Percentiles rank a stretch among this genome's conserved stretches.
These are phyloP conservation scores for Termitomyces sp. DNA, from an alignment of 768 basidiomycete species.

Conservation along the genomic window DNA sequence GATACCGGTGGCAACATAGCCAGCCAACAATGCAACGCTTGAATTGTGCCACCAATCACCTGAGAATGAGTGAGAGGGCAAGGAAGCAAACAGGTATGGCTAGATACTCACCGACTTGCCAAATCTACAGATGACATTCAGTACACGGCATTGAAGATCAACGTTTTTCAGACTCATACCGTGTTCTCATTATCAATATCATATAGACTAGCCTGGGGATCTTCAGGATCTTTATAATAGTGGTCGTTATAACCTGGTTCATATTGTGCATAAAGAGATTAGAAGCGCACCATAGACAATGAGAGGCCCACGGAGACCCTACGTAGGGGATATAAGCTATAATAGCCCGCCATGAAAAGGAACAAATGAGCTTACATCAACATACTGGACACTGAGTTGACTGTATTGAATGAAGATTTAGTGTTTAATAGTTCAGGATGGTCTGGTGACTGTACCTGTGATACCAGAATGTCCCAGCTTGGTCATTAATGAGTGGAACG, in stretches of 20 bases:
- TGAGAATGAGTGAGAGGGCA: not conserved
- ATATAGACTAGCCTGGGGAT: conserved; percentile 14
- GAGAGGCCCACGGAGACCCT: conserved; percentile 22
- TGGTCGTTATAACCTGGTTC: not conserved
- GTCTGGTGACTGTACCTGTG: conserved; percentile 14
- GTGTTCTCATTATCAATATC: conserved; percentile 17
- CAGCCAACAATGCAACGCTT: conserved; percentile 26
- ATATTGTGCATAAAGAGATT: not conserved
- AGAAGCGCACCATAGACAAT: conserved; percentile 22
- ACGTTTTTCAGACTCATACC: not conserved
- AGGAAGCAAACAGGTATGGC: not conserved
- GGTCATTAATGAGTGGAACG: conserved; percentile 21
- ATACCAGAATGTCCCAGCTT: conserved; percentile 32
- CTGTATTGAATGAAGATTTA: conserved; percentile 1
- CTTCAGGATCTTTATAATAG: conserved; percentile 3
- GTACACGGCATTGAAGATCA: not conserved
- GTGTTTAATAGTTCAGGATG: not conserved
- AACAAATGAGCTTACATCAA: conserved; percentile 12
- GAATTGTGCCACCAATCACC: conserved; percentile 43
- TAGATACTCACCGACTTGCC: conserved; percentile 17
- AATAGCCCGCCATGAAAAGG: not conserved
- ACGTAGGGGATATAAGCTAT: not conserved
- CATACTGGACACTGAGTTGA: conserved; percentile 18
- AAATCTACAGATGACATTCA: conserved; percentile 10
- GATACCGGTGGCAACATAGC: conserved; percentile 20